phyloP scores from a whole-genome alignment of 495 filamentous ascomycete genomes.

The Bathelium albidoporum region DNA sequence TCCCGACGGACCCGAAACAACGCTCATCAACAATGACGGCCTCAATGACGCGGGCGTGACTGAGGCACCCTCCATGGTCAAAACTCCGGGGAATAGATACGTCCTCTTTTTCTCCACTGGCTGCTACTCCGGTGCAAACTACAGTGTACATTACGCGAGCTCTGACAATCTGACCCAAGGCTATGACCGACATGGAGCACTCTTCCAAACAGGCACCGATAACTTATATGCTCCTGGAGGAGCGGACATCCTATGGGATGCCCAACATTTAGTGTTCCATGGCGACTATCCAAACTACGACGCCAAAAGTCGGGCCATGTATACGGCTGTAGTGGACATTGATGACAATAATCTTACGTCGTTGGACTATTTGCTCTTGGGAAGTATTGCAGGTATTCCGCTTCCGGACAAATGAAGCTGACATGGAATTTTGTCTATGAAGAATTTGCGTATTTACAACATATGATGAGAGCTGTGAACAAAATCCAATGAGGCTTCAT shows the following conservation, averaged over 20 bases:
- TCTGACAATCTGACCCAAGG: slow-evolving; percentile 10
- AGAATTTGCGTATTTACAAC: no score
- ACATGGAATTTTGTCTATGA: no score
- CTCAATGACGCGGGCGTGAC: slow-evolving; percentile 13
- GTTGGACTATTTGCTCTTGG: neutral
- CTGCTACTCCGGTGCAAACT: slow-evolving; percentile 15
- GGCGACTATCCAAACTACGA: slow-evolving; percentile 6
- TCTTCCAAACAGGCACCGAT: slow-evolving; percentile 17
- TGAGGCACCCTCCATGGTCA: slow-evolving; percentile 18
- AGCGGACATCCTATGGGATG: slow-evolving; percentile 14
- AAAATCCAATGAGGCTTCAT: no score
- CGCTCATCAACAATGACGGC: slow-evolving; percentile 17
- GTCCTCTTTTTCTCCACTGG: slow-evolving; percentile 16
- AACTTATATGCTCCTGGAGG: slow-evolving; percentile 16
- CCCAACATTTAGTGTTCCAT: slow-evolving; percentile 21
- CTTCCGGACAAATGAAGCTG: no score
- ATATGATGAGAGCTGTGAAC: neutral
- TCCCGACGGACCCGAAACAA: neutral
- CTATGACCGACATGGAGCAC: slow-evolving; percentile 14
- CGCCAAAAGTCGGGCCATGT: slow-evolving; percentile 4
- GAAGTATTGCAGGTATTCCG: no score
- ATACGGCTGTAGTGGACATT: slow-evolving; percentile 5
- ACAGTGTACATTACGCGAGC: slow-evolving; percentile 20
- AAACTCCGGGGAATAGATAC: neutral
- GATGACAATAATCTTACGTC: neutral